Conservation (phyloP, 164 flowering plant genomes). For the Kingdonia uniflora region DNA sequence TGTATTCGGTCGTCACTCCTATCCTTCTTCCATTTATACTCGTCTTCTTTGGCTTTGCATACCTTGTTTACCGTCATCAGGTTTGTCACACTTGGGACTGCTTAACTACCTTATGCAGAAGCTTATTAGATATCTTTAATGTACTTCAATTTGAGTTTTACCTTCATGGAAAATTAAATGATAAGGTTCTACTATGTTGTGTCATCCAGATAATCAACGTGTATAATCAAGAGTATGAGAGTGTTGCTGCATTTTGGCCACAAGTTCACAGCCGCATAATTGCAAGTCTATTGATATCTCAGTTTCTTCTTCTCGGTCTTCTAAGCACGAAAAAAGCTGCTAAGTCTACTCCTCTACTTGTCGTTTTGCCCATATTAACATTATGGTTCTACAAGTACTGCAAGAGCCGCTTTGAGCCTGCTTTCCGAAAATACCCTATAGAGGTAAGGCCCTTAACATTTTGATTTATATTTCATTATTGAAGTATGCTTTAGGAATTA, state of each 20-base stretch:
- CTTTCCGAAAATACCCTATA: conserved; percentile 79
- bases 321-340: conserved; percentile 89
- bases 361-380: conserved; percentile 66
- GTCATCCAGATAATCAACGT: conserved; percentile 76
- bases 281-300: conserved; percentile 80
- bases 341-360: conserved; percentile 78
- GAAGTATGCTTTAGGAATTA: no score
- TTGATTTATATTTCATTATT: neutral
- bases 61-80: conserved; percentile 96
- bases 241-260: conserved; percentile 96
- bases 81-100: conserved; percentile 22
- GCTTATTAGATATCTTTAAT: neutral
- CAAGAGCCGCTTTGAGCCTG: conserved; percentile 92
- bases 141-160: neutral
- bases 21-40: conserved; percentile 90
- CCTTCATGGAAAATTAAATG: neutral
- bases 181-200: neutral
- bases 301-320: conserved; percentile 74
- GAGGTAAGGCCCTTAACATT: conserved; percentile 42
- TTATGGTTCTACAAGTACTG: conserved; percentile 75
- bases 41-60: conserved; percentile 90
- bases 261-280: conserved; percentile 84
- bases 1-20: conserved; percentile 87
- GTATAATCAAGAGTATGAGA: conserved; percentile 83
- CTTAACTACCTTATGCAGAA: neutral